phyloP scores from a whole-genome alignment of 2,329 filamentous ascomycete genomes.

The Colletotrichum sp. region DNA sequence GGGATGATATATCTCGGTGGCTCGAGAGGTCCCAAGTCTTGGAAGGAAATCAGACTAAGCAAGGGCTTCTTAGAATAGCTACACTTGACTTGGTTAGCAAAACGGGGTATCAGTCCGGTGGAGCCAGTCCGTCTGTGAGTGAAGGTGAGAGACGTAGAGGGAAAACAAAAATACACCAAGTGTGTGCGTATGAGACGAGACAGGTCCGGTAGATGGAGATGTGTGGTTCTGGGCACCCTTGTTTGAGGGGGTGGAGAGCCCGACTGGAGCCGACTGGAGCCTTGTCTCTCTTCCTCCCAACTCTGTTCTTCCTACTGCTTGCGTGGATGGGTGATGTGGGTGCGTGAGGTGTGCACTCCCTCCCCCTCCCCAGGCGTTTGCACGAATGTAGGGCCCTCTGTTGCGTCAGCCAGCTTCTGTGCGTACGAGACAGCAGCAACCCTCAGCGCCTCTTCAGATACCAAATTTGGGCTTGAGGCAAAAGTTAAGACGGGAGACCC shows the following conservation, averaged over 20 bases:
- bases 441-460: background rate
- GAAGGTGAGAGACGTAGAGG: background rate
- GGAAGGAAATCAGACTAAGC: conserved; percentile 9
- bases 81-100: conserved; percentile 1
- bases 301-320: background rate
- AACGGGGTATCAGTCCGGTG: conserved; percentile 20
- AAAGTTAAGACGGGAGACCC: conserved; percentile 6
- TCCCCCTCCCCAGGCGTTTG: background rate
- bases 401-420: conserved; percentile 4
- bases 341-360: background rate
- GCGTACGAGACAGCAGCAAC: conserved; percentile 3
- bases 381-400: background rate
- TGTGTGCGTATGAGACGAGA: conserved; percentile 18
- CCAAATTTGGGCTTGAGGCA: conserved; percentile 1
- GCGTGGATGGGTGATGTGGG: background rate
- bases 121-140: conserved; percentile 2
- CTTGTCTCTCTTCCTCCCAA: background rate
- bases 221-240: conserved; percentile 2
- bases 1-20: conserved; percentile 16
- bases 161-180: background rate
- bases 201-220: conserved; percentile 11
- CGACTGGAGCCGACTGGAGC: background rate
- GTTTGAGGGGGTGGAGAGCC: conserved; percentile 1
- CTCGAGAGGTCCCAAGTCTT: background rate
- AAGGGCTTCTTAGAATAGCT: conserved; percentile 18